Conservation (phyloP, 768 basidiomycete species). For the Daedaleopsis sinensis region DNA sequence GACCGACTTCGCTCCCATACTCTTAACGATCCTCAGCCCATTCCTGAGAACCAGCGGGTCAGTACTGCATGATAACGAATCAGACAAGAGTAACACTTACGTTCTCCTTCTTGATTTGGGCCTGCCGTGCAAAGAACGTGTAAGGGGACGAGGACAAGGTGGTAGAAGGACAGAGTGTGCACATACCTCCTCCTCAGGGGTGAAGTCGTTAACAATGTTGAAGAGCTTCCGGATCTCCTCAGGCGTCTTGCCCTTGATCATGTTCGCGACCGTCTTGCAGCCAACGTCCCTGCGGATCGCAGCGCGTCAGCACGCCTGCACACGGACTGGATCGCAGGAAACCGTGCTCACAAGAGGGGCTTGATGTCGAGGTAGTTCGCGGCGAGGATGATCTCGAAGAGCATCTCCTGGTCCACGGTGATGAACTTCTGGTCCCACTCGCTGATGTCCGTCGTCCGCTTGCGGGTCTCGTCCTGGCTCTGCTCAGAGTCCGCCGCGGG, state of each 20-base stretch:
- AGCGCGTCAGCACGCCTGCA: conserved; percentile 2
- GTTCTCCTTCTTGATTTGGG: conserved; percentile 99
- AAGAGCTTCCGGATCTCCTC: conserved; percentile 99
- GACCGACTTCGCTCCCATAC: conserved; percentile 8
- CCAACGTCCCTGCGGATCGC: conserved; percentile 76
- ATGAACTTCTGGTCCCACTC: conserved; percentile 99
- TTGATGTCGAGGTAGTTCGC: conserved; percentile 99
- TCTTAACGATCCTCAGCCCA: conserved; percentile 88
- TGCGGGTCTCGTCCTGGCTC: conserved; percentile 90
- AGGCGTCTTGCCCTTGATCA: conserved; percentile 99
- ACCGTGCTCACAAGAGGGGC: conserved; percentile 78
- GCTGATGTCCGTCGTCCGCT: conserved; percentile 96
- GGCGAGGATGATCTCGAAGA: conserved; percentile 99
- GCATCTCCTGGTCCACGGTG: conserved; percentile 99
- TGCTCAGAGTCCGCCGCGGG: conserved; percentile 82
- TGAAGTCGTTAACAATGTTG: conserved; percentile 98
- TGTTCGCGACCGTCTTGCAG: conserved; percentile 99
- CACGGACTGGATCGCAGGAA: not conserved
- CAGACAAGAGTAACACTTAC: conserved; percentile 48
- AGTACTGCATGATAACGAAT: not conserved
- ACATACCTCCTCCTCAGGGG: conserved; percentile 95
- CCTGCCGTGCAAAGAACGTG: conserved; percentile 45
- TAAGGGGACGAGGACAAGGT: conserved; percentile 10
- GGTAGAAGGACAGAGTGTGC: conserved; percentile 1
- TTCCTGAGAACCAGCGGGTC: conserved; percentile 54